Evolutionary conservation across 78 protist genomes (phyloP).

Genomic region (Dictyostelium citrinum): DNA sequence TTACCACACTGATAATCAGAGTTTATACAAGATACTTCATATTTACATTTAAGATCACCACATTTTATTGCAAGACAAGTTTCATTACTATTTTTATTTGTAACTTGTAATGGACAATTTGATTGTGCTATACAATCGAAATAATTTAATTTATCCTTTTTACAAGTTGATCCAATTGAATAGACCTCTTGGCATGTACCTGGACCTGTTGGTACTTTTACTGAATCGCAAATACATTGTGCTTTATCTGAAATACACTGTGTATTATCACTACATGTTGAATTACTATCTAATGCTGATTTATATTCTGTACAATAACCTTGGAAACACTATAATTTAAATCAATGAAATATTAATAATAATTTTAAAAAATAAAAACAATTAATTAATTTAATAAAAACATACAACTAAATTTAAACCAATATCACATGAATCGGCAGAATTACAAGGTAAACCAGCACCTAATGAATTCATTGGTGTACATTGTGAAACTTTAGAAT

Average conservation of each 20-base stretch:
- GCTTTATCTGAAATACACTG: neutral
- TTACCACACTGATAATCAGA: neutral
- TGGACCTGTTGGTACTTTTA: neutral
- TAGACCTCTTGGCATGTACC: constrained; percentile 12
- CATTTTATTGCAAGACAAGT: neutral
- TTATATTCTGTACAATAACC: constrained; percentile 21
- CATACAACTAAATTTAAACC: constrained; percentile 52
- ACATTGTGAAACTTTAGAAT: neutral
- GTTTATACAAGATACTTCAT: neutral
- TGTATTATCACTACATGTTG: neutral
- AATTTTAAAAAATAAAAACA: neutral
- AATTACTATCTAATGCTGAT: neutral
- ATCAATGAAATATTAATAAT: neutral
- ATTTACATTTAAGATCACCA: constrained; percentile 9
- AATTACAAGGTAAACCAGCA: constrained; percentile 27
- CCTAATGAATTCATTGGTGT: neutral
- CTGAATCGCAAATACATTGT: constrained; percentile 29
- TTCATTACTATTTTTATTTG: neutral
- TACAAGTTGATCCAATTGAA: constrained; percentile 6
- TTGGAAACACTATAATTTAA: constrained; percentile 2
- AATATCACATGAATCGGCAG: constrained; percentile 37
- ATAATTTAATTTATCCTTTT: neutral
- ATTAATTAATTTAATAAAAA: neutral
- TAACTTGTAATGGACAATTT: neutral
- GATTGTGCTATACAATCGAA: neutral